Evolutionary conservation across 164 flowering plant species (phyloP), one percentile per base, ranked within the genome.

Genomic region (Aristolochia contorta): DNA sequence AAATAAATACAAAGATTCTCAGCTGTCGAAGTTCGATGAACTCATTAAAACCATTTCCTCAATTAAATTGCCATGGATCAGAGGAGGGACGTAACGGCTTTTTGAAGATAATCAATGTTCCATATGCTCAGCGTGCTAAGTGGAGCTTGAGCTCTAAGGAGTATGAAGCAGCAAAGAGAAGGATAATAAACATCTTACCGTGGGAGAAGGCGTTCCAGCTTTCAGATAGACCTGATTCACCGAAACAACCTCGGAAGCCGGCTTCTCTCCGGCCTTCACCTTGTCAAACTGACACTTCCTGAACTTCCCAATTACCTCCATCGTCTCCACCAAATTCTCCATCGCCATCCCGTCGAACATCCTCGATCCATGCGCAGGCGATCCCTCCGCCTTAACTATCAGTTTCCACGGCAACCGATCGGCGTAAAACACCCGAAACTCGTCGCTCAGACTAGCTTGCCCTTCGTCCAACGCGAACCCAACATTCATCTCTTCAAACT

Each of bases 381-480:
- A 46, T 1, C 99, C 99, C 1, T 32, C 60, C 18, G 94, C 90
- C 77, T 68, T 83, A 46, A 93, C 74, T 9, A 73, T 67, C 67
- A 90, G 57, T 30, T 53, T 0, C 96, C 94, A 87, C 2, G 96
- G 96, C 19, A 74, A 46, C 63, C 96, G 61, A 27, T 93, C 99
- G 0, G 89, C 96, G 51, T 82, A 88, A 63, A 93, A 93, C 16
- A 93, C 86, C 74, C 99, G 70, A 55, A 74, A 86, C 54, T 81
- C 85, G 33, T 86, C 91, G 0, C 16, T 67, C 1, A 70, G 50
- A 2, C 83, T 81, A 1, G 97, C 95, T 76, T 88, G 97, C 33
- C 99, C 99, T 71, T 93, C 96, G 62, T 93, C 99, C 78, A 93
- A 47, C 71, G 71, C 73, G 63, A 93, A 86, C 72, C 98, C 98